phyloP scores from a whole-genome alignment of 202 grass and related monocot species.

The Tripidium arundinaceum region DNA sequence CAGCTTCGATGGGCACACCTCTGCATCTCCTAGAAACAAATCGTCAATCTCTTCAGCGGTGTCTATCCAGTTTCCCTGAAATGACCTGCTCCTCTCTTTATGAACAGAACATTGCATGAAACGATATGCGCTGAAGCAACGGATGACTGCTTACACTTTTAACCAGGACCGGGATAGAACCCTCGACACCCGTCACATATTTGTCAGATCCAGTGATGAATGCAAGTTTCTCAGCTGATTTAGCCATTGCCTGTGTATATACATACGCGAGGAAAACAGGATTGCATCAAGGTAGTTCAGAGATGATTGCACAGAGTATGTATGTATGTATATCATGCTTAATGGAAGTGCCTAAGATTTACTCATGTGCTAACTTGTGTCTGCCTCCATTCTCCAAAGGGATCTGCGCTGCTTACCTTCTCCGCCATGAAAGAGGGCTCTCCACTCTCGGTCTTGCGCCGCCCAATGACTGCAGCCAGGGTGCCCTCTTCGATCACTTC shows the following conservation, averaged over 20 bases:
- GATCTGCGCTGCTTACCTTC: constrained; percentile 62
- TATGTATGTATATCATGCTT: no score
- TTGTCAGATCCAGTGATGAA: constrained; percentile 67
- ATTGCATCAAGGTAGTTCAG: not conserved
- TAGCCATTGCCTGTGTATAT: constrained; percentile 40
- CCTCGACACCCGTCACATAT: constrained; percentile 58
- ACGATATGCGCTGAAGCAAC: not conserved
- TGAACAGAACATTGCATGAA: constrained; percentile 18
- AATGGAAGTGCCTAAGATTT: no score
- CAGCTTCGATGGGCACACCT: no score
- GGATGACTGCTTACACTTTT: constrained; percentile 57
- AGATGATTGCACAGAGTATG: no score
- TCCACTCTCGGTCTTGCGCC: constrained; percentile 51
- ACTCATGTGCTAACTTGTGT: not conserved
- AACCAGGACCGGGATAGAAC: constrained; percentile 76
- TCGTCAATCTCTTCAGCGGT: constrained; percentile 89
- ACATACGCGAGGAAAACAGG: not conserved
- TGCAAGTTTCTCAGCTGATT: constrained; percentile 55
- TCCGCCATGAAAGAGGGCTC: constrained; percentile 73
- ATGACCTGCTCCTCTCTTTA: constrained; percentile 33
- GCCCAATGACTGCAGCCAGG: constrained; percentile 61
- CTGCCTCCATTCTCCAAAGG: not conserved
- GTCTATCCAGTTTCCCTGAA: constrained; percentile 82
- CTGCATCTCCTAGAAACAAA: constrained; percentile 85
- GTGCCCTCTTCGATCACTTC: constrained; percentile 73